Conservation (phyloP, 2,329 filamentous ascomycete genomes). For the Fusarium succisae region DNA sequence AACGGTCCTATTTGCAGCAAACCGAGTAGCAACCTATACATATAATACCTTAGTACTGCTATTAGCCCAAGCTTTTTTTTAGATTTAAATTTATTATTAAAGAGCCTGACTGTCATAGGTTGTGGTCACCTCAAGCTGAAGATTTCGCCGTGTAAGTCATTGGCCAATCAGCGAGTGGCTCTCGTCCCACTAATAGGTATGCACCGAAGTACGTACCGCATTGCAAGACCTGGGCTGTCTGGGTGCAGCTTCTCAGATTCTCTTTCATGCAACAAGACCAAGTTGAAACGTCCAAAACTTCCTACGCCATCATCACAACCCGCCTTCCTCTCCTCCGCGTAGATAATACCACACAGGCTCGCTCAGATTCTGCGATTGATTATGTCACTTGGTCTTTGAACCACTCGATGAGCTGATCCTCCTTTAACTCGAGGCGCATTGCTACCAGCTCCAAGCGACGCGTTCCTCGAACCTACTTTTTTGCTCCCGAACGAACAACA, state of each 20-base stretch:
- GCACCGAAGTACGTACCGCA: conserved; percentile 17
- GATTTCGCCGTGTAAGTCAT: conserved; percentile 1
- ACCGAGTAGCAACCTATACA: not conserved
- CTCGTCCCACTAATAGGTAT: not conserved
- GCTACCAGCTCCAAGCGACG: conserved; percentile 44
- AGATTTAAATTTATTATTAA: not conserved
- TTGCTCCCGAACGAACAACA: conserved; percentile 21
- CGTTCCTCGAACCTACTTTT: conserved; percentile 39
- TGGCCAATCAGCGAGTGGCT: not conserved
- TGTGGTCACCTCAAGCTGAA: not conserved
- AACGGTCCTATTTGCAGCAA: not conserved
- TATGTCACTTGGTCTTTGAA: conserved; percentile 40
- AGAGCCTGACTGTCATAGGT: not conserved
- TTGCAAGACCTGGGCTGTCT: not conserved
- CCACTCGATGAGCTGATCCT: conserved; percentile 44
- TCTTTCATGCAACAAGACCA: conserved; percentile 36
- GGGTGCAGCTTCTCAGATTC: conserved; percentile 26
- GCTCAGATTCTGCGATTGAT: conserved; percentile 28
- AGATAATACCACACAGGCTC: not conserved
- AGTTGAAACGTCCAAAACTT: conserved; percentile 29
- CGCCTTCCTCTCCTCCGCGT: conserved; percentile 3
- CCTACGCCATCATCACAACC: conserved; percentile 14
- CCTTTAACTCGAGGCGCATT: conserved; percentile 45
- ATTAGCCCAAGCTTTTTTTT: not conserved
- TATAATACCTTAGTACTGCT: not conserved